These are phyloP conservation scores for Hypoxylon sp. DNA, from an alignment of 2,329 filamentous ascomycete species.

Conservation along the genomic window DNA sequence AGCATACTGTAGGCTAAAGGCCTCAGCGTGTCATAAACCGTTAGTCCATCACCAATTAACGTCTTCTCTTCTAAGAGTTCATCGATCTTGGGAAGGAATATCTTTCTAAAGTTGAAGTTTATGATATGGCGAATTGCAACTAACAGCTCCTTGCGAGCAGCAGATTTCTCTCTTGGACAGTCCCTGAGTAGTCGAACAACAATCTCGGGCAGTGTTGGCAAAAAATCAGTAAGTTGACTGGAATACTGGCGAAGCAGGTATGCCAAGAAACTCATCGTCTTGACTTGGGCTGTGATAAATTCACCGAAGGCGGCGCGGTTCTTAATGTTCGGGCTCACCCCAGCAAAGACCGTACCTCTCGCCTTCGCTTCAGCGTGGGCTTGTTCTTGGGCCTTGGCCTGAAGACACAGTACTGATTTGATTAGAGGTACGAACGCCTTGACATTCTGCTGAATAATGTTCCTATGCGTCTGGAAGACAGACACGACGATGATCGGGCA, in stretches of 20 bases:
- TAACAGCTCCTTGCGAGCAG: conserved; percentile 91
- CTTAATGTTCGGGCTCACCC: conserved; percentile 93
- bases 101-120: conserved; percentile 97
- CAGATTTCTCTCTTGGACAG: conserved; percentile 94
- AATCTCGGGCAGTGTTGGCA: conserved; percentile 87
- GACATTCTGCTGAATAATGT: conserved; percentile 85
- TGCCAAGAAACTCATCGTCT: conserved; percentile 98
- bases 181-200: conserved; percentile 93
- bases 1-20: conserved; percentile 98
- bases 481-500: conserved; percentile 99
- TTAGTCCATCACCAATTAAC: conserved; percentile 93
- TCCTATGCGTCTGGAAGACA: conserved; percentile 93
- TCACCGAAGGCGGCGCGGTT: conserved; percentile 96
- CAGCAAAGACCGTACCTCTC: conserved; percentile 87
- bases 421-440: conserved; percentile 94
- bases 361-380: conserved; percentile 88
- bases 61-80: conserved; percentile 95
- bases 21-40: conserved; percentile 96
- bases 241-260: conserved; percentile 92
- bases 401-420: conserved; percentile 87
- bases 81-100: conserved; percentile 95
- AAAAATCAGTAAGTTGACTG: conserved; percentile 87
- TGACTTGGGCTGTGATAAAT: conserved; percentile 97
- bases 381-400: conserved; percentile 93
- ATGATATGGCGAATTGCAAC: conserved; percentile 99